A percentile compares a stretch with the other conserved stretches of the same genome.
phyloP scores from a whole-genome alignment of 2,329 filamentous ascomycete species.

The Thelonectria discophora region DNA sequence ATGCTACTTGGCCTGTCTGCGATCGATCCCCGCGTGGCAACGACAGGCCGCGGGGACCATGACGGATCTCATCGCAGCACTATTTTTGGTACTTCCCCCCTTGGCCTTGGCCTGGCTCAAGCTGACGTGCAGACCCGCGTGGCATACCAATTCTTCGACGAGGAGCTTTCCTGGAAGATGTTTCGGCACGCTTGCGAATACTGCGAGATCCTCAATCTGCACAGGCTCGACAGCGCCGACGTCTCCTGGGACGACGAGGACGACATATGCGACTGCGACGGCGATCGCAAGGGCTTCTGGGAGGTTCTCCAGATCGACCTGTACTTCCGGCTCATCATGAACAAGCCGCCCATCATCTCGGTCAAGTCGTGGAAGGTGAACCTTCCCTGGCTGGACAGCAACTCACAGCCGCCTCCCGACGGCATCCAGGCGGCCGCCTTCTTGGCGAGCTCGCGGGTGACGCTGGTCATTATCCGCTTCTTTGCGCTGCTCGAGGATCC shows the following conservation, averaged over 20 bases:
- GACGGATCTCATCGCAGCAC: conserved; percentile 43
- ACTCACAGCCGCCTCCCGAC: conserved; percentile 31
- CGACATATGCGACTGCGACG: conserved; percentile 30
- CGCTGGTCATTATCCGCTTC: conserved; percentile 43
- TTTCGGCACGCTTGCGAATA: conserved; percentile 44
- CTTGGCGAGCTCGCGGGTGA: conserved; percentile 42
- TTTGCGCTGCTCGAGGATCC: conserved; percentile 43
- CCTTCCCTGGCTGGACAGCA: conserved; percentile 43
- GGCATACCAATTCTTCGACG: conserved; percentile 45
- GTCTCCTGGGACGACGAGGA: conserved; percentile 21
- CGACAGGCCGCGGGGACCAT: conserved; percentile 44
- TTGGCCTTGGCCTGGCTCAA: background rate
- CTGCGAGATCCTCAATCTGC: conserved; percentile 43
- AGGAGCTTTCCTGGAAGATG: conserved; percentile 45
- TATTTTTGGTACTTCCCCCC: conserved; percentile 35
- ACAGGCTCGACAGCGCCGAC: conserved; percentile 43
- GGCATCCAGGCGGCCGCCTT: conserved; percentile 41
- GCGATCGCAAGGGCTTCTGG: conserved; percentile 45
- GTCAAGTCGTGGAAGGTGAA: conserved; percentile 45
- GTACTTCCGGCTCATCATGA: conserved; percentile 44
- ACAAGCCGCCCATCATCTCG: conserved; percentile 43
- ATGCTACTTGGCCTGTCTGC: conserved; percentile 43
- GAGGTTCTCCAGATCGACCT: conserved; percentile 46
- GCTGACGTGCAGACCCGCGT: conserved; percentile 39
- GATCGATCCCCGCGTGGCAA: conserved; percentile 44